Conservation (phyloP, 164 flowering plant genomes). For the Annona squamosa region DNA sequence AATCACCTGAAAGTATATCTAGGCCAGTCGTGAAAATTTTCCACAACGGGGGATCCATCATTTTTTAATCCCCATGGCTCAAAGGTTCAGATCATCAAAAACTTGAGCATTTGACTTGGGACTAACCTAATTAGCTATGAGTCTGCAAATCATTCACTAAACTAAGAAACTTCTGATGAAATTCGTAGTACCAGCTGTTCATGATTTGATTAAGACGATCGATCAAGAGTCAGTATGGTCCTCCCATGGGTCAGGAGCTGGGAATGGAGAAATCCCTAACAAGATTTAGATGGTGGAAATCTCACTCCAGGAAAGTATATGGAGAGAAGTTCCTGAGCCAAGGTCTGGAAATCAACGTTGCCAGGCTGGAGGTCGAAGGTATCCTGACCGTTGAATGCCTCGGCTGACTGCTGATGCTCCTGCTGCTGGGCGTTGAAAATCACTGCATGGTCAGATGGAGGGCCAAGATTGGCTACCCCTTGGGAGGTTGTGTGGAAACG, state of each 20-base stretch:
- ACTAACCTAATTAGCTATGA: too few species aligned
- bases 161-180: background rate
- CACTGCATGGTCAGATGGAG: background rate
- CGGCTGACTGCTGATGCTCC: background rate
- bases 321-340: conserved; percentile 4
- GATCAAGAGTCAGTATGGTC: too few species aligned
- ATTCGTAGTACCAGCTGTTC: background rate
- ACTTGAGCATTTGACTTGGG: too few species aligned
- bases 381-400: background rate
- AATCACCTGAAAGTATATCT: too few species aligned
- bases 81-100: too few species aligned
- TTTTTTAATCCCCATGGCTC: too few species aligned
- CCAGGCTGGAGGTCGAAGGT: background rate
- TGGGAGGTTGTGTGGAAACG: background rate
- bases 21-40: too few species aligned
- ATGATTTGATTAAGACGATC: background rate
- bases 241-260: background rate
- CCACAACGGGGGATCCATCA: too few species aligned
- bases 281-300: conserved; percentile 5
- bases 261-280: background rate
- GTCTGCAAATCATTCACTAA: background rate
- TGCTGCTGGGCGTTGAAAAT: background rate
- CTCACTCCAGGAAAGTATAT: conserved; percentile 7
- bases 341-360: background rate
- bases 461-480: background rate